Base-by-base conservation (phyloP, 2,329 filamentous ascomycete genomes). In the Zasmidium cellare region DNA sequence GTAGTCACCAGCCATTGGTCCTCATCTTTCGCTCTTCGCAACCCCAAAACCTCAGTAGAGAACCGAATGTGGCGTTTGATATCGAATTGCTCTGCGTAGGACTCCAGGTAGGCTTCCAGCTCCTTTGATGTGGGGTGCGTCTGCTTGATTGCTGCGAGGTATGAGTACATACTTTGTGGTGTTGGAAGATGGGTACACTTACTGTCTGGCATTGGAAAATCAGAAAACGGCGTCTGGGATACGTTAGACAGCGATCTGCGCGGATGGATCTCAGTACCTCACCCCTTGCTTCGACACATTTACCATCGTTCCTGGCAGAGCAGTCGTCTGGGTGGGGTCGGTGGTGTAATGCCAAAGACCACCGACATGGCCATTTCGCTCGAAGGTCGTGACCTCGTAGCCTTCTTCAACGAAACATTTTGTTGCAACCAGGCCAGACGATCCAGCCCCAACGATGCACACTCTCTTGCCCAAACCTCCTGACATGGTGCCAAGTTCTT, bases 351-450 rank as follows among this genome's bases (percentile, higher is more conserved):
- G 71, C 77, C 76, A 79, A 3, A 79, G 65, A 0, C 76, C 76
- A 20, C 76, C 76, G 16, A 77, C 72, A 44, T 71, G 67, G 11
- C 59, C 57, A n/a, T 74, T 67, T 31, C 72, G 68, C 64, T 79
- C 76, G 51, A 72, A 77, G 0, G 68, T 61, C 0, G 71, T 75
- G 6, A 71, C 76, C 22, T 70, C 63, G 57, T 78, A 78, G 1
- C 76, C 76, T 61, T 76, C 75, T 53, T 77, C 76, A 12, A 69
- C 69, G 9, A 79, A 66, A 5, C 72, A 73, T 64, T 79, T 78
- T 6, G 51, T 47, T n/a, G 55, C 51, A 9, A 23, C 50, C 28
- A 57, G 49, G 48, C 55, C 55, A 25, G 38, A 25, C 22, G 45
- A 19, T 9, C 53, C 53, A 38, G 53, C 53, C 9, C 53, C 53